Evolutionary conservation across 768 basidiomycete genomes (phyloP).

Genomic region (Nidularia pulvinata): DNA sequence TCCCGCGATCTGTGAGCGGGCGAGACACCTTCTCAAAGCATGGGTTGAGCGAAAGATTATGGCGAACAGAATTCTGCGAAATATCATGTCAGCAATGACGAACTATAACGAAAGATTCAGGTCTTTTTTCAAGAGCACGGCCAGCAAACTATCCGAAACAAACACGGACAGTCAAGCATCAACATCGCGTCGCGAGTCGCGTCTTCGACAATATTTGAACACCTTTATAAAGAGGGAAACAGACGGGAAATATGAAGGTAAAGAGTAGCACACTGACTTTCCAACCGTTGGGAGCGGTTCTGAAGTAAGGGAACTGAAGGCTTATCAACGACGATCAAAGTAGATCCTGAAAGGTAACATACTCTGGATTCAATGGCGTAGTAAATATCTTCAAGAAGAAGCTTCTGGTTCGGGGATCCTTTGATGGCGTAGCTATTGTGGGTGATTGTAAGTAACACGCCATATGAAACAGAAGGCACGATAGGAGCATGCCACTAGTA

Average conservation of each 20-base stretch:
- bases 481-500: too few relatives aligned
- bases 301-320: constrained; percentile 83
- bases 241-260: neutral
- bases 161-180: constrained; percentile 63
- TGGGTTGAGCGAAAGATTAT: constrained; percentile 88
- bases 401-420: constrained; percentile 85
- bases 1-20: constrained; percentile 89
- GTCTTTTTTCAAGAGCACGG: constrained; percentile 24
- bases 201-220: constrained; percentile 9
- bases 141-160: constrained; percentile 48
- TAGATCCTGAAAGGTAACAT: constrained; percentile 25
- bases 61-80: constrained; percentile 83
- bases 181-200: constrained; percentile 61
- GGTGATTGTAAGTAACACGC: too few relatives aligned
- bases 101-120: constrained; percentile 8
- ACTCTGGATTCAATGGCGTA: constrained; percentile 90
- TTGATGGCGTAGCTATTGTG: constrained; percentile 81
- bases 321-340: constrained; percentile 7
- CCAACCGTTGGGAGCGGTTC: constrained; percentile 88
- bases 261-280: constrained; percentile 56
- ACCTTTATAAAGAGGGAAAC: neutral
- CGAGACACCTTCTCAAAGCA: constrained; percentile 92
- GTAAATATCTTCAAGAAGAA: constrained; percentile 88
- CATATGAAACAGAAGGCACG: neutral
- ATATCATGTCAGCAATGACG: constrained; percentile 18